A percentile compares a stretch with the other conserved stretches of the same genome.
These are phyloP conservation scores for Extremus antarcticus DNA, from an alignment of 495 filamentous ascomycete genomes.

Conservation along the genomic window DNA sequence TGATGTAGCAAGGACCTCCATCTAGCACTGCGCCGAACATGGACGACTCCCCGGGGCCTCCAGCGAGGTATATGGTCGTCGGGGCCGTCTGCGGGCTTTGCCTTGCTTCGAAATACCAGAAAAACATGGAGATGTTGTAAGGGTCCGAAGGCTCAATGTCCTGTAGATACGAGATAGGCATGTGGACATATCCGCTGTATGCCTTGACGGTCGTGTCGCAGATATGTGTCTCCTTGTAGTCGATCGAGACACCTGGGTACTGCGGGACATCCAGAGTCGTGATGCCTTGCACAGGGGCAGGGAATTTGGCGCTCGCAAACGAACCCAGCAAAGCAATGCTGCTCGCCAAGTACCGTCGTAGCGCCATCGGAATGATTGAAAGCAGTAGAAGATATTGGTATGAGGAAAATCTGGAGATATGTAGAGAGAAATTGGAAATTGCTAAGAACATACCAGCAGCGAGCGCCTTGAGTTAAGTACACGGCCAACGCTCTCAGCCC, in stretches of 20 bases:
- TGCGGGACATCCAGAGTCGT: not conserved
- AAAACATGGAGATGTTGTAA: constrained; percentile 45
- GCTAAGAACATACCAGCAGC: not conserved
- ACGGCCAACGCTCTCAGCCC: too few relatives aligned
- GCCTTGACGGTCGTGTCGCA: constrained; percentile 8
- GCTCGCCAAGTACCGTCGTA: not conserved
- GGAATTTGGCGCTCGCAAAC: not conserved
- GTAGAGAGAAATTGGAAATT: too few relatives aligned
- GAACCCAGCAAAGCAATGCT: not conserved
- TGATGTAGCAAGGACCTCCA: constrained; percentile 21
- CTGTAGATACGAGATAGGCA: constrained; percentile 3
- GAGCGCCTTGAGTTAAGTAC: too few relatives aligned
- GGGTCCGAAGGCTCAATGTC: constrained; percentile 5
- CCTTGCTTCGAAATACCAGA: constrained; percentile 37
- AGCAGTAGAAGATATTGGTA: too few relatives aligned
- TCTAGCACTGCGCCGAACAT: constrained; percentile 13
- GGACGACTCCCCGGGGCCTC: constrained; percentile 39
- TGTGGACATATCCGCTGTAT: constrained; percentile 12
- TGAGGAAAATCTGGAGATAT: not conserved
- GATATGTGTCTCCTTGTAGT: constrained; percentile 10
- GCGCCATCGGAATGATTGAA: not conserved
- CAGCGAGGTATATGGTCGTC: constrained; percentile 47
- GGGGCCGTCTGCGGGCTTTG: constrained; percentile 31
- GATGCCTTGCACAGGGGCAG: not conserved
- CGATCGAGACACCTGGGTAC: not conserved